A percentile compares a stretch with the other conserved stretches of the same genome.
Evolutionary conservation across 2,329 filamentous ascomycete genomes (phyloP).

Genomic region (Pseudopithomyces chartarum): DNA sequence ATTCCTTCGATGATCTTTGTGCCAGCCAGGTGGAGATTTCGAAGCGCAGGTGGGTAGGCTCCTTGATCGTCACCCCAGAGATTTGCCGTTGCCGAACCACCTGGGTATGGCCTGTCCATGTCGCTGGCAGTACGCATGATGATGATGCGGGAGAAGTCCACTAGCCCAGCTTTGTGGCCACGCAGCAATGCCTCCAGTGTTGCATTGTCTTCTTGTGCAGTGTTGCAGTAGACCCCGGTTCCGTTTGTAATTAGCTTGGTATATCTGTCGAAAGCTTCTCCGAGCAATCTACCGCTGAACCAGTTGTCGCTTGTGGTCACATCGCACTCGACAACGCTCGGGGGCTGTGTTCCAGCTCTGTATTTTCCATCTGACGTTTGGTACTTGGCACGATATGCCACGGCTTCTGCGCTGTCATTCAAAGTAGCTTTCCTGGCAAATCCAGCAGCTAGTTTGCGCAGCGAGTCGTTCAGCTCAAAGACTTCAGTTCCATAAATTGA

Average conservation of each 20-base stretch:
- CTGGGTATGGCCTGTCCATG: constrained; percentile 71
- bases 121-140: constrained; percentile 60
- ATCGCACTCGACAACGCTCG: constrained; percentile 38
- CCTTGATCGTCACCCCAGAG: constrained; percentile 65
- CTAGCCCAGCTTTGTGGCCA: constrained; percentile 25
- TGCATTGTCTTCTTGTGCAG: constrained; percentile 45
- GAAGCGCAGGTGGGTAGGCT: constrained; percentile 65
- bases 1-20: constrained; percentile 69
- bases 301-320: constrained; percentile 36
- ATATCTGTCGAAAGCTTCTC: constrained; percentile 34
- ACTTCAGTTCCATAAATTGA: constrained; percentile 50
- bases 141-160: constrained; percentile 43
- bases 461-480: constrained; percentile 47
- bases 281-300: constrained; percentile 32
- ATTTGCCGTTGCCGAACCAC: constrained; percentile 61
- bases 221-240: constrained; percentile 41
- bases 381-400: constrained; percentile 47
- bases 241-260: constrained; percentile 42
- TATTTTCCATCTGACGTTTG: constrained; percentile 25
- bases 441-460: constrained; percentile 40
- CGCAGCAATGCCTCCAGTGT: constrained; percentile 40
- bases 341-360: constrained; percentile 26
- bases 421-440: constrained; percentile 43
- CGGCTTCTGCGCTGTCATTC: constrained; percentile 43
- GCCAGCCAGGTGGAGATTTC: constrained; percentile 70